Evolutionary conservation across 768 basidiomycete genomes (phyloP).

Genomic region (Jaapia argillacea): DNA sequence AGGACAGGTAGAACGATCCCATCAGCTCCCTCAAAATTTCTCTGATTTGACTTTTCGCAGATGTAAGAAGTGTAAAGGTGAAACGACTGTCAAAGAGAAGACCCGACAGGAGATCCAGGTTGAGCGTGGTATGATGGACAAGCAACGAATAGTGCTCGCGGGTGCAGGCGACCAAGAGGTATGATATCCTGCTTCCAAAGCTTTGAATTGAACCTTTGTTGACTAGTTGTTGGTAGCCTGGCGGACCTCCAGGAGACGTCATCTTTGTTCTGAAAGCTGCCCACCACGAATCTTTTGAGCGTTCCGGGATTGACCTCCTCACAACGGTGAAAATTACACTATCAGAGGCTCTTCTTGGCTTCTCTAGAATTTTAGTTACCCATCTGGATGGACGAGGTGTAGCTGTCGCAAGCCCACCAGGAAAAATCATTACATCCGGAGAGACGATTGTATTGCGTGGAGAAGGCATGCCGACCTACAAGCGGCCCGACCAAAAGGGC

Average conservation of each 20-base stretch:
- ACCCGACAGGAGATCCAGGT: constrained; percentile 81
- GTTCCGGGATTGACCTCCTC: constrained; percentile 72
- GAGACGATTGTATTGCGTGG: constrained; percentile 67
- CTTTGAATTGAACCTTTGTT: constrained; percentile 1
- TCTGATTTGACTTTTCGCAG: constrained; percentile 26
- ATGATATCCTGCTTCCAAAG: constrained; percentile 9
- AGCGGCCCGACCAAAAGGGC: constrained; percentile 56
- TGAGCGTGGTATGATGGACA: constrained; percentile 79
- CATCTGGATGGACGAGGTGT: constrained; percentile 95
- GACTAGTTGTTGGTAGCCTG: constrained; percentile 48
- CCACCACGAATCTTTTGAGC: constrained; percentile 74
- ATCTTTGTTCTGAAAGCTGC: constrained; percentile 66
- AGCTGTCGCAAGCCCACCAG: constrained; percentile 60
- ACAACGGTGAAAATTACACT: constrained; percentile 79
- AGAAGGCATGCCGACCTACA: constrained; percentile 86
- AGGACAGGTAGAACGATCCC: constrained; percentile 52
- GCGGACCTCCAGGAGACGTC: constrained; percentile 82
- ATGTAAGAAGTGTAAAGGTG: constrained; percentile 94
- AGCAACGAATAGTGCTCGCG: constrained; percentile 77
- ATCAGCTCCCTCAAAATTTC: background rate
- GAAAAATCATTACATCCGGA: constrained; percentile 66
- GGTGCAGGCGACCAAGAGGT: constrained; percentile 92
- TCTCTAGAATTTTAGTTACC: constrained; percentile 80
- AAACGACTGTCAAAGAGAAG: constrained; percentile 77
- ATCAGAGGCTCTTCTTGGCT: constrained; percentile 92